Evolutionary conservation across 2,329 filamentous ascomycete genomes (phyloP), one percentile per base, ranked within the genome.

Genomic region (Passalora sequoiae): DNA sequence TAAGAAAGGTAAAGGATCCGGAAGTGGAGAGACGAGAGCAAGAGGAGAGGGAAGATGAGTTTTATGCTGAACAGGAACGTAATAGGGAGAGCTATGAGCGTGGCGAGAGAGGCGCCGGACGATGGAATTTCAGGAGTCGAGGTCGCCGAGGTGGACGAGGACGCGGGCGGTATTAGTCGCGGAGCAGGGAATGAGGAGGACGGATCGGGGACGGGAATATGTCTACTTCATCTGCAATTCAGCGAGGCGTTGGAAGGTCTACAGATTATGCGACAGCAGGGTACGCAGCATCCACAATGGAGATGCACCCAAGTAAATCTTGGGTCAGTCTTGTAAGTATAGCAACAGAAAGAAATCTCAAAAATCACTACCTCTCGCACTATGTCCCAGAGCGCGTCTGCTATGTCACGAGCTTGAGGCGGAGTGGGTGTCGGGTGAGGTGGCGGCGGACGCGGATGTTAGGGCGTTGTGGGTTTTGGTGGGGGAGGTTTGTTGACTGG

Each of bases 1-100:
- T 76, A 30, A 69, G 70, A 43, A 70, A 89, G 28, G 83, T 87
- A 63, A 84, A 83, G 70, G 87, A 84, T 6, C 78, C 78, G 21
- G 81, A 84, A 51, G 86, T 83, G 71, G 71, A 80, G 33, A 79
- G 81, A 61, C 69, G 69, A 40, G 79, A 82, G 49, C 70, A 83
- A 62, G 78, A 80, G 54, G 72, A 76, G 60, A 67, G 68, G 44
- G 68, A 75, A 55, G 70, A 73, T 50, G 74, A 76, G 57, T 68
- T 68, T 51, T 71, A 71, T 42, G 74, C 74, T 54, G 71, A 75
- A 47, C 73, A 76, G 52, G 72, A 72, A 61, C 65, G 70, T 55
- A 68, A 66, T 62, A 43, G 60, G 38, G 61, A 63, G 46, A 53
- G 57, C 32, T 58, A 59, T 33, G 64, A 77, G 69, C 64, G 77